phyloP scores from a whole-genome alignment of 1,139 yeast genomes.

The Spathaspora sp. region DNA sequence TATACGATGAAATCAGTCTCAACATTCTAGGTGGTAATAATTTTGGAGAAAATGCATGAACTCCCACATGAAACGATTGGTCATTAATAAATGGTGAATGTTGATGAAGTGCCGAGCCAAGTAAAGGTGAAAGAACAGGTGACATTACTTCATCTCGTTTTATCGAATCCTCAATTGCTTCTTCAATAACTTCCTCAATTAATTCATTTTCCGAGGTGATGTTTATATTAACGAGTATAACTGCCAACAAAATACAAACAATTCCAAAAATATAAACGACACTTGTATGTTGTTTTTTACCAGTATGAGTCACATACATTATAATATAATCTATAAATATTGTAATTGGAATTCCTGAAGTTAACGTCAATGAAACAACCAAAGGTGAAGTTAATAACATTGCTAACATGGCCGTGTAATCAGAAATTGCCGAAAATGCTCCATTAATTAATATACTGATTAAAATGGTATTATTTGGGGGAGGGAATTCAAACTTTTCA shows the following conservation, averaged over 20 bases:
- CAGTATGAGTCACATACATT: constrained; percentile 18
- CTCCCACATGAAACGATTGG: constrained; percentile 11
- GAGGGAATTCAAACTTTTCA: constrained; percentile 45
- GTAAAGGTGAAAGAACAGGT: constrained; percentile 47
- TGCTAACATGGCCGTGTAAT: constrained; percentile 49
- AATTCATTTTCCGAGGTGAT: constrained; percentile 44
- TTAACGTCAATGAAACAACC: constrained; percentile 50
- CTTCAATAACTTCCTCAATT: constrained; percentile 50
- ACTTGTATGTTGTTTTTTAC: constrained; percentile 20
- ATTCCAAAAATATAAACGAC: constrained; percentile 46
- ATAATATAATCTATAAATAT: constrained; percentile 46
- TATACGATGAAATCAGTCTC: constrained; percentile 13
- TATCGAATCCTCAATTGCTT: constrained; percentile 49
- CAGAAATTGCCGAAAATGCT: constrained; percentile 47
- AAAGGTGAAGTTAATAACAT: constrained; percentile 55
- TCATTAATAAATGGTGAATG: constrained; percentile 6
- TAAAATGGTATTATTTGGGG: constrained; percentile 33
- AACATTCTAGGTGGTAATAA: constrained; percentile 6
- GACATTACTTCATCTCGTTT: constrained; percentile 44
- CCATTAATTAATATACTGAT: constrained; percentile 42
- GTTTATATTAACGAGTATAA: constrained; percentile 46
- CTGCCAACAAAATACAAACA: constrained; percentile 44
- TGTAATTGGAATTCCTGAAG: constrained; percentile 54
- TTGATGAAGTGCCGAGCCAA: constrained; percentile 13
- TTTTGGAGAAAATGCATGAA: constrained; percentile 14